Conservation (phyloP, 2,329 filamentous ascomycete genomes). For the Pyrenochaeta sp. region DNA sequence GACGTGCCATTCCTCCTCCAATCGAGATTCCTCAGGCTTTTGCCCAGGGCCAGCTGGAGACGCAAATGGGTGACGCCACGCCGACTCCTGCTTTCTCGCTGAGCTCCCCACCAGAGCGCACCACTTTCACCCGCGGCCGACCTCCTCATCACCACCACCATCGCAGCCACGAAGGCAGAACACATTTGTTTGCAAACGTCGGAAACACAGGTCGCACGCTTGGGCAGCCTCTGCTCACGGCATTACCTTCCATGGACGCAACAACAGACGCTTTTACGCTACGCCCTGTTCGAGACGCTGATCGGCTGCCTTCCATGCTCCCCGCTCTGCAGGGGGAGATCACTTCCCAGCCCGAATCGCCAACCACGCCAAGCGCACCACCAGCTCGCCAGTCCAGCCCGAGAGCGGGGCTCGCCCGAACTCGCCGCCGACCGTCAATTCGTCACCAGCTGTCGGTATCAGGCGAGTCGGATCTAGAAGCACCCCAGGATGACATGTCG, state of each 20-base stretch:
- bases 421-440: constrained; percentile 80
- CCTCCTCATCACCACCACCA: constrained; percentile 59
- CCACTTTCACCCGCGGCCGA: constrained; percentile 67
- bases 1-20: constrained; percentile 83
- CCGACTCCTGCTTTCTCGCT: constrained; percentile 69
- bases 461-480: constrained; percentile 81
- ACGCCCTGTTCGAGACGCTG: constrained; percentile 82
- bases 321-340: constrained; percentile 71
- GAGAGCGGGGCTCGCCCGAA: constrained; percentile 56
- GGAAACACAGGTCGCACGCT: constrained; percentile 52
- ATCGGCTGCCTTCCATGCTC: constrained; percentile 86
- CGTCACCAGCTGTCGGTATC: constrained; percentile 86
- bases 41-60: constrained; percentile 54
- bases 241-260: constrained; percentile 71
- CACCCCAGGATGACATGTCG: constrained; percentile 80
- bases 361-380: constrained; percentile 53
- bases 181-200: constrained; percentile 38
- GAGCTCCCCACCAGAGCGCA: constrained; percentile 74
- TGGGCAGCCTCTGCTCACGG: constrained; percentile 72
- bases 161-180: constrained; percentile 57
- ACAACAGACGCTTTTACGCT: constrained; percentile 72
- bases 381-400: constrained; percentile 46
- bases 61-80: constrained; percentile 65
- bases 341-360: constrained; percentile 83
- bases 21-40: constrained; percentile 75